Base-by-base conservation (phyloP, 2,329 filamentous ascomycete species). In the Colletotrichum chrysophilum region DNA sequence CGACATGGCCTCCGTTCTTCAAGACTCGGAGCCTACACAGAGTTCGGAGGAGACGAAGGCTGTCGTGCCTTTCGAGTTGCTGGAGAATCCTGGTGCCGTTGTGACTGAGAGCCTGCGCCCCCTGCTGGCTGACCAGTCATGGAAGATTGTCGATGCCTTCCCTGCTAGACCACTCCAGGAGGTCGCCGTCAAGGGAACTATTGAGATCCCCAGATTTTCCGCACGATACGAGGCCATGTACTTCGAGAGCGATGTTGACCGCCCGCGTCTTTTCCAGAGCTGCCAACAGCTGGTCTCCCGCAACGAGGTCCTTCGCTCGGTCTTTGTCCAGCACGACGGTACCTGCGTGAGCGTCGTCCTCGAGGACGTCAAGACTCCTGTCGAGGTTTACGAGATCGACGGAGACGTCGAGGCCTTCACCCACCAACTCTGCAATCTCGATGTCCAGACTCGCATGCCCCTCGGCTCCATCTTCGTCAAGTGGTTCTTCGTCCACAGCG, bases 291-390 rank as follows among this genome's bases (percentile, higher is more conserved):
- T 94, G 5, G 89, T 94, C 2, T 83, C 87, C 4, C 86, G 86
- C 9, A 92, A 93, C 80, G 92, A 94, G 78, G 92, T 94, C 28
- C 85, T 94, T 4, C 89, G 92, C 6, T 94, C 92, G 0, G 90
- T 94, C 7, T 94, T 94, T 77, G 87, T 93, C 16, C 85, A 88
- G 71, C 85, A 87, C 73, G 84, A 86, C 26, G 85, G 84, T 7
- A 85, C 86, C 48, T 91, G 88, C 78, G 87, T 91, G 75, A 89
- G 89, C 70, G 90, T 92, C 3, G 89, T 94, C 0, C 83, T 94
- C 3, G 86, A 91, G 32, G 84, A 89, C 18, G 83, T 94, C 3
- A 79, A 86, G 13, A 86, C 87, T 0, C 85, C 87, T 0, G 88
- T 93, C 52, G 85, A 87, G 43, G 85, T 90, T 60, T 87, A 90